Conservation (phyloP, 768 basidiomycete species). For the Panellus pusillus region DNA sequence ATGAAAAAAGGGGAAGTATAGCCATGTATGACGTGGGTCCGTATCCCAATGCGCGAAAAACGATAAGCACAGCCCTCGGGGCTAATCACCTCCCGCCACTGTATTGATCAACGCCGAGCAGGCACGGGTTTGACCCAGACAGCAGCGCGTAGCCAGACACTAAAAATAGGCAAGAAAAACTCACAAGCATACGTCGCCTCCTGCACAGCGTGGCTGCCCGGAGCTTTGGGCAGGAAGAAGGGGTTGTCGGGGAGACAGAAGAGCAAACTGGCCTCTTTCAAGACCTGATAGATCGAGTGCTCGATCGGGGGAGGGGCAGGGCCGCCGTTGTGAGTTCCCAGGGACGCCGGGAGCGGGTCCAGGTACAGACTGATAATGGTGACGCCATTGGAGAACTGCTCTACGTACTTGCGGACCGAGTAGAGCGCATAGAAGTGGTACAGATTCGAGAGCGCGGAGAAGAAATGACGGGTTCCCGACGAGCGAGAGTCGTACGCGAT, state of each 20-base stretch:
- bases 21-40: too few relatives aligned
- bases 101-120: too few relatives aligned
- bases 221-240: constrained; percentile 70
- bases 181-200: constrained; percentile 93
- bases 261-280: constrained; percentile 93
- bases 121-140: too few relatives aligned
- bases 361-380: constrained; percentile 96
- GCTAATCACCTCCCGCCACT: too few relatives aligned
- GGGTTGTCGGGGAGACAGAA: constrained; percentile 96
- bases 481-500: constrained; percentile 72
- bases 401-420: constrained; percentile 95
- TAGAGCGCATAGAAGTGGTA: constrained; percentile 98
- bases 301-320: constrained; percentile 81
- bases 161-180: constrained; percentile 24
- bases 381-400: constrained; percentile 96
- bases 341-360: constrained; percentile 79
- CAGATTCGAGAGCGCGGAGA: constrained; percentile 84
- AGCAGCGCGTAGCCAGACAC: neutral
- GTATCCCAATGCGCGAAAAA: too few relatives aligned
- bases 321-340: neutral
- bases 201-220: constrained; percentile 84
- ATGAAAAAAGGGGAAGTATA: too few relatives aligned
- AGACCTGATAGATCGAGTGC: constrained; percentile 94
- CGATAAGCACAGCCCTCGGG: neutral
- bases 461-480: constrained; percentile 15